Evolutionary conservation across 2,329 filamentous ascomycete species (phyloP), one percentile per base, ranked within the genome.

Genomic region (Pseudogymnoascus sp.): DNA sequence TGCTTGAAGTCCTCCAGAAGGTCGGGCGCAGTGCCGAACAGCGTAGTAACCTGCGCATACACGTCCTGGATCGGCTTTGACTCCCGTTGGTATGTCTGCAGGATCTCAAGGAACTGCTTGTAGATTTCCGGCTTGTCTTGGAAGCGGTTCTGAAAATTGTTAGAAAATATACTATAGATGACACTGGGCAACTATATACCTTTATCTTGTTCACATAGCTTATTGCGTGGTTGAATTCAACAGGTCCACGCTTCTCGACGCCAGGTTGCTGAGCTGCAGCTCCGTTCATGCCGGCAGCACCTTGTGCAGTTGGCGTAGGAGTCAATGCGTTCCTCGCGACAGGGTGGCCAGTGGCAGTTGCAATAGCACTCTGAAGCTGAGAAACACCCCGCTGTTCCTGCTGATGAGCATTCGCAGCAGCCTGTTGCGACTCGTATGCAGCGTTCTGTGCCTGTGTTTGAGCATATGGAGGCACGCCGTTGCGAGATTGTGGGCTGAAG

Each of bases 171-270:
- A 57, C 60, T 41, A 38, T 61, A 18, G 34, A 47, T 3, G 6
- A 60, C 35, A 2, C 14, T 60, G n/a, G 35, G 3, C 16, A 1
- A 5, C 22, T 18, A 28, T 82, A 73, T 77, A 94, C 92, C 87
- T 99, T 99, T 70, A 99, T 99, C 77, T 99, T 99, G 73, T 99
- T 99, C 60, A 99, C 94, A 70, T 99, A 99, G 73, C 92, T 97
- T 65, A 99, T 99, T 0, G 94, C 94, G 75, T 99, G 94, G 72
- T 99, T 99, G 74, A 99, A 99, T 71, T 99, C 94, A 16, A 99
- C 94, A 1, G 94, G 94, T 0, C 92, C 93, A 61, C 92, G 85
- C 71, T 94, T 95, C 74, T 95, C 92, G 72, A 90, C 76, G 74
- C 81, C 76, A 73, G 82, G 76, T 75, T 87, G 74, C 74, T 83